Evolutionary conservation across 2,329 filamentous ascomycete species (phyloP).

Genomic region (Sporothrix phasma): DNA sequence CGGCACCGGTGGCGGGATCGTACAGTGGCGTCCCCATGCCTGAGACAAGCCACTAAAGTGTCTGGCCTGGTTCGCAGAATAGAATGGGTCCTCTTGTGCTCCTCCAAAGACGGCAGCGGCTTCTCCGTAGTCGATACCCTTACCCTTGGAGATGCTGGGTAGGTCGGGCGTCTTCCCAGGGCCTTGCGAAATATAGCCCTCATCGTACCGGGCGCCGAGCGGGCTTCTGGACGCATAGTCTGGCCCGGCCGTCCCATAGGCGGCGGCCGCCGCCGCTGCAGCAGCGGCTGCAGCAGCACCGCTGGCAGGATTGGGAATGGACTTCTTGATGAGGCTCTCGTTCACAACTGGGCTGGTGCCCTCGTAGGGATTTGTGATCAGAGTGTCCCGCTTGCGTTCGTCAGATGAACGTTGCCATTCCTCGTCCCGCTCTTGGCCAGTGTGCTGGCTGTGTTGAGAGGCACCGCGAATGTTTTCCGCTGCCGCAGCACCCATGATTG

Average conservation of each 20-base stretch:
- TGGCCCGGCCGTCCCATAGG: constrained; percentile 6
- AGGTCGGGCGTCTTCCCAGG: constrained; percentile 46
- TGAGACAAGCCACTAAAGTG: constrained; percentile 85
- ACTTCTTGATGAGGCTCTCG: constrained; percentile 33
- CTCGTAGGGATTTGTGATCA: constrained; percentile 59
- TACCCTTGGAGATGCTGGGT: constrained; percentile 40
- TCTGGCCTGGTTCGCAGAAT: constrained; percentile 47
- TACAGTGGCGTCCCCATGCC: constrained; percentile 80
- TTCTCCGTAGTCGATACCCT: constrained; percentile 45
- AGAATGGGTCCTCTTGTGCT: constrained; percentile 56
- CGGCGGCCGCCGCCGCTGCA: constrained; percentile 20
- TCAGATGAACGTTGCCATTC: constrained; percentile 54
- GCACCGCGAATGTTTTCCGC: constrained; percentile 18
- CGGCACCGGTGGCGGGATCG: constrained; percentile 76
- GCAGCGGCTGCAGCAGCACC: constrained; percentile 21
- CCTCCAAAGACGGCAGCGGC: constrained; percentile 26
- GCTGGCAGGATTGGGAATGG: constrained; percentile 20
- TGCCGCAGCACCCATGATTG: constrained; percentile 44
- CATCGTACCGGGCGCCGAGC: constrained; percentile 56
- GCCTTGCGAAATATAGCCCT: constrained; percentile 81
- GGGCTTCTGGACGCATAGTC: constrained; percentile 47
- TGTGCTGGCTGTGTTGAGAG: constrained; percentile 42
- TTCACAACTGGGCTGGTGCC: constrained; percentile 51
- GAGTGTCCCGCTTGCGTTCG: constrained; percentile 55
- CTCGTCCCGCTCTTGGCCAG: constrained; percentile 51